phyloP scores from a whole-genome alignment of 129 eudicot species.

The Flaveria ramosissima region DNA sequence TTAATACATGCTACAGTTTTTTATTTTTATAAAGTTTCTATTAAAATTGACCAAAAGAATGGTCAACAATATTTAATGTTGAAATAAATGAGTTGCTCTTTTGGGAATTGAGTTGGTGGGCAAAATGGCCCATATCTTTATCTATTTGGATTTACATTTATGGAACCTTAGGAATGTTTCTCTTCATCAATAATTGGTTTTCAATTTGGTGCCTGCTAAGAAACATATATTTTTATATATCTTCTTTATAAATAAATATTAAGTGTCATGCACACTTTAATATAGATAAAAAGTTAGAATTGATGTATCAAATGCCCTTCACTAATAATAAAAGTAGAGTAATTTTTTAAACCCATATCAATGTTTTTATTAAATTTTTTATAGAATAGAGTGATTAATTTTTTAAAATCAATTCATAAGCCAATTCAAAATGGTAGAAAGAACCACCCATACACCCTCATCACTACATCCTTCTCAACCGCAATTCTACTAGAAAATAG shows the following conservation, averaged over 20 bases:
- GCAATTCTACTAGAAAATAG: no score
- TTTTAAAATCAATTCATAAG: no score
- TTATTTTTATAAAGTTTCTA: constrained; percentile 17
- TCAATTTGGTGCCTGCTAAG: constrained; percentile 6
- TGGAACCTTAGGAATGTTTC: constrained; percentile 6
- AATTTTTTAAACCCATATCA: no score
- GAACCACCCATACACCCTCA: no score
- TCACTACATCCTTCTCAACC: no score
- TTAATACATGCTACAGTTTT: constrained; percentile 23
- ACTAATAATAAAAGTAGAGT: no score
- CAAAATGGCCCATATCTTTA: constrained; percentile 21
- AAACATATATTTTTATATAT: neutral
- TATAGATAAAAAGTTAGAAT: no score
- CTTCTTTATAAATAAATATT: neutral
- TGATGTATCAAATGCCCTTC: no score
- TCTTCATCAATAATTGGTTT: neutral
- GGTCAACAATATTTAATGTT: constrained; percentile 32
- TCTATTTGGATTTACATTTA: neutral
- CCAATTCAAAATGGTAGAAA: no score
- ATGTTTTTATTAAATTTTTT: no score
- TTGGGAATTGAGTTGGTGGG: constrained; percentile 38
- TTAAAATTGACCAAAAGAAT: constrained; percentile 22
- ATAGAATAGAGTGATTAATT: no score
- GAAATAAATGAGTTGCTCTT: constrained; percentile 29
- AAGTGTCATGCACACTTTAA: neutral